Base-by-base conservation (phyloP, 2,329 filamentous ascomycete genomes). In the Sarocladium strictum region DNA sequence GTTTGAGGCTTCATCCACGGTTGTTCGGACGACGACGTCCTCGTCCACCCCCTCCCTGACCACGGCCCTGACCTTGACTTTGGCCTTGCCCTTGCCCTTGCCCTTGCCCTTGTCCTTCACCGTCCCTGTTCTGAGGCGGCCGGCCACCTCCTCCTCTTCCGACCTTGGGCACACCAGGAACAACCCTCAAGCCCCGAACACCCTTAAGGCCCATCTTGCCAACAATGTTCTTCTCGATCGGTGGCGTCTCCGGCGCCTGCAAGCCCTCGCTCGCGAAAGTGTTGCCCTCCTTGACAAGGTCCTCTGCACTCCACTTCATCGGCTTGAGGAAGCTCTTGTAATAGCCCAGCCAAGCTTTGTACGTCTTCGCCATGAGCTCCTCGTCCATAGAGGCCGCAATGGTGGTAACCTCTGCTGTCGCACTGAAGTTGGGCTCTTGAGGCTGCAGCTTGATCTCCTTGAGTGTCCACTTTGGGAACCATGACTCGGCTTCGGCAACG, bases 131-230 rank as follows among this genome's bases (percentile, higher is more conserved):
- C 47, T 51, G 47, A 2, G 47, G 47, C 17, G 47, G 47, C 17
- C 47, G 17, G 5, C 47, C 62, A 7, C 63, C 57, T n/a, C 54
- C 53, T 40, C 58, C 59, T 21, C 58, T 56, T 5, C 59, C 54
- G 15, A 56, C 53, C 58, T 61, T 67, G 3, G 74, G 73, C 21
- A 68, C 66, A 54, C 77, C 72, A 1, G 76, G 71, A 11, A 76
- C 69, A 15, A 77, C 63, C 3, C 69, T 70, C 12, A 84, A 62
- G 0, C 81, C 81, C 33, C 64, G 69, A 1, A 75, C 72, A 9
- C 78, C 79, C 57, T 74, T 75, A 49, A 84, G 62, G 0, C 80
- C 80, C 80, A 84, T 84, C 72, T 83, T 84, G 9, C 72, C 68
- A 4, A 81, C 72, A 0, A 70, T 75, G 37, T 64, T 71, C 64